These are phyloP conservation scores for Monilinia polystroma DNA, from an alignment of 2,329 filamentous ascomycete genomes.

Conservation along the genomic window DNA sequence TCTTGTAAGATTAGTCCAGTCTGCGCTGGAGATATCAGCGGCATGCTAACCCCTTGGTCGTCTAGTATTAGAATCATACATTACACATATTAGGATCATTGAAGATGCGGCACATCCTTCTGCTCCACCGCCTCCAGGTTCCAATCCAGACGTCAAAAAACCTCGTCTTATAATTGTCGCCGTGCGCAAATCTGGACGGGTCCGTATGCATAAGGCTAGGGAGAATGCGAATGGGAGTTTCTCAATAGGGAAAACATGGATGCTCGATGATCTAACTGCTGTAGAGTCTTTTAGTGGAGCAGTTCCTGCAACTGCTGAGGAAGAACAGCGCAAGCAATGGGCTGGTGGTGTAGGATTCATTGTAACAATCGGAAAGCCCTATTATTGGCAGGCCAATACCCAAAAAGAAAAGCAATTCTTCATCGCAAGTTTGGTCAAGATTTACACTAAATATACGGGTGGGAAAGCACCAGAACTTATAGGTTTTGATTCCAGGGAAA, in stretches of 20 bases:
- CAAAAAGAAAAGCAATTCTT: slow-evolving; percentile 99
- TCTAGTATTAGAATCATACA: slow-evolving; percentile 86
- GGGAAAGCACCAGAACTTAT: slow-evolving; percentile 74
- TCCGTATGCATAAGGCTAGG: slow-evolving; percentile 94
- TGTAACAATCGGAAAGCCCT: slow-evolving; percentile 87
- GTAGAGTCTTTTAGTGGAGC: slow-evolving; percentile 79
- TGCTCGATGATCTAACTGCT: slow-evolving; percentile 80
- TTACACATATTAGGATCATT: slow-evolving; percentile 89
- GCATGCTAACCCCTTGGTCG: slow-evolving; percentile 30
- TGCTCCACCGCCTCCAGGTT: slow-evolving; percentile 76
- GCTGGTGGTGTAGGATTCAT: slow-evolving; percentile 81
- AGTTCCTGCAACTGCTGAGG: slow-evolving; percentile 57
- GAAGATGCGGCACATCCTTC: slow-evolving; percentile 85
- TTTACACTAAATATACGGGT: slow-evolving; percentile 93
- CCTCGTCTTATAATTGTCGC: slow-evolving; percentile 88
- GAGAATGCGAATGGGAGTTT: slow-evolving; percentile 93
- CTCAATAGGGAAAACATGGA: slow-evolving; percentile 98
- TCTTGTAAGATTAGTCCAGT: slow-evolving; percentile 56
- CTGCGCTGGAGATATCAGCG: slow-evolving; percentile 7
- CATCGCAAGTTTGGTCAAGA: slow-evolving; percentile 92
- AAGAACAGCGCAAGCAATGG: slow-evolving; percentile 66
- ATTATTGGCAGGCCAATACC: slow-evolving; percentile 94
- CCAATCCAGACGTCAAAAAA: slow-evolving; percentile 76
- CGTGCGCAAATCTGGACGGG: slow-evolving; percentile 86
- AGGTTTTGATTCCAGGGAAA: slow-evolving; percentile 79